These are phyloP conservation scores for Alternaria viburni DNA, from an alignment of 2,329 filamentous ascomycete genomes.

Conservation along the genomic window DNA sequence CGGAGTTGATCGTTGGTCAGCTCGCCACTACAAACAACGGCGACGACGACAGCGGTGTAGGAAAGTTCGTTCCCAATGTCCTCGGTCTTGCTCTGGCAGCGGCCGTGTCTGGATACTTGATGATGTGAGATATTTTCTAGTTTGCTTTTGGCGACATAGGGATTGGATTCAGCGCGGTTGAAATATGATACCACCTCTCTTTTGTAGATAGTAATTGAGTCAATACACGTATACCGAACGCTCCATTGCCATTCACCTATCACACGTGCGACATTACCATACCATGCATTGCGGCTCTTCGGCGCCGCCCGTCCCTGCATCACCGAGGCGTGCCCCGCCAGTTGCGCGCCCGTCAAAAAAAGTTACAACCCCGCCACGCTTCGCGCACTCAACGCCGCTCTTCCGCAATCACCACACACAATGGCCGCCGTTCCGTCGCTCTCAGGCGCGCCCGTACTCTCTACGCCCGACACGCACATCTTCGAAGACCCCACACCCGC, in stretches of 20 bases:
- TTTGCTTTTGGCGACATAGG: neutral
- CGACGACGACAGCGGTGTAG: slow-evolving; percentile 29
- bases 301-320: slow-evolving; percentile 13
- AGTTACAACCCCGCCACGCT: slow-evolving; percentile 21
- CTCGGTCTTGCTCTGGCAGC: slow-evolving; percentile 26
- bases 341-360: slow-evolving; percentile 15
- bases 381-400: slow-evolving; percentile 3
- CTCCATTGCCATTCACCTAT: neutral
- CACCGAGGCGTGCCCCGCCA: slow-evolving; percentile 16
- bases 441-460: slow-evolving; percentile 61
- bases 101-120: slow-evolving; percentile 21
- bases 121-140: slow-evolving; percentile 14
- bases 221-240: neutral
- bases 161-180: slow-evolving; percentile 2
- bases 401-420: slow-evolving; percentile 7
- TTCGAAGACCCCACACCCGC: slow-evolving; percentile 61
- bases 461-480: slow-evolving; percentile 67
- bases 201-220: slow-evolving; percentile 7
- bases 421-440: slow-evolving; percentile 40
- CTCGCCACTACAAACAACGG: slow-evolving; percentile 17
- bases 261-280: neutral
- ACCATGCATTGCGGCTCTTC: slow-evolving; percentile 17
- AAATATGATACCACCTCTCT: slow-evolving; percentile 6
- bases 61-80: slow-evolving; percentile 30
- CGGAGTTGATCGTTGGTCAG: slow-evolving; percentile 25